Percentiles rank a stretch among this genome's conserved stretches.
phyloP scores from a whole-genome alignment of 2,329 filamentous ascomycete species.

The Ceratocystis albifundus region DNA sequence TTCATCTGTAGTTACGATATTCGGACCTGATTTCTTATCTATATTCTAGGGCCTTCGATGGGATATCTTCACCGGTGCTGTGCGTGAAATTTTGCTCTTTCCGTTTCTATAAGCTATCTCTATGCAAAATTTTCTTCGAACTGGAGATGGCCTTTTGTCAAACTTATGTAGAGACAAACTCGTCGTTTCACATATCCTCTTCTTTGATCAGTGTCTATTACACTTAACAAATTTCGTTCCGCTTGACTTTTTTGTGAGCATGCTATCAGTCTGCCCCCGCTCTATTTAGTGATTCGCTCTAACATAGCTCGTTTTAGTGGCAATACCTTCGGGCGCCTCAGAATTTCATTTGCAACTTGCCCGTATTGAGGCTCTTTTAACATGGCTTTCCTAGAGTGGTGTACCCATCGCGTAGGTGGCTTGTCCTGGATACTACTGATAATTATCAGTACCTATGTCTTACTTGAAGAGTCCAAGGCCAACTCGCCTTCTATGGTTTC shows the following conservation, averaged over 20 bases:
- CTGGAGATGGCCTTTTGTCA: neutral
- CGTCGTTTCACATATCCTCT: neutral
- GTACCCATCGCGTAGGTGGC: conserved; percentile 42
- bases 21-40: neutral
- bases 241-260: neutral
- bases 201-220: neutral
- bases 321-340: conserved; percentile 21
- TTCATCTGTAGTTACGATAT: neutral
- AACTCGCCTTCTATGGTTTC: conserved; percentile 31
- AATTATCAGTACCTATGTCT: conserved; percentile 44
- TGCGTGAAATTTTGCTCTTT: neutral
- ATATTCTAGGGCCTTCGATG: neutral
- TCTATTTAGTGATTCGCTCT: neutral
- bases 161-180: neutral
- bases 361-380: neutral
- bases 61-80: neutral
- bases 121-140: neutral
- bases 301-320: neutral
- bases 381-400: conserved; percentile 47
- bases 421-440: conserved; percentile 42
- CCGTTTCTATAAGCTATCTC: neutral
- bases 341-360: conserved; percentile 6
- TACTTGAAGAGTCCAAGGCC: conserved; percentile 37
- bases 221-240: neutral
- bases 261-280: neutral